Percentiles rank a stretch among this genome's conserved stretches.
Conservation (phyloP, 257 asterid genomes). For the Solanum sejunctum region DNA sequence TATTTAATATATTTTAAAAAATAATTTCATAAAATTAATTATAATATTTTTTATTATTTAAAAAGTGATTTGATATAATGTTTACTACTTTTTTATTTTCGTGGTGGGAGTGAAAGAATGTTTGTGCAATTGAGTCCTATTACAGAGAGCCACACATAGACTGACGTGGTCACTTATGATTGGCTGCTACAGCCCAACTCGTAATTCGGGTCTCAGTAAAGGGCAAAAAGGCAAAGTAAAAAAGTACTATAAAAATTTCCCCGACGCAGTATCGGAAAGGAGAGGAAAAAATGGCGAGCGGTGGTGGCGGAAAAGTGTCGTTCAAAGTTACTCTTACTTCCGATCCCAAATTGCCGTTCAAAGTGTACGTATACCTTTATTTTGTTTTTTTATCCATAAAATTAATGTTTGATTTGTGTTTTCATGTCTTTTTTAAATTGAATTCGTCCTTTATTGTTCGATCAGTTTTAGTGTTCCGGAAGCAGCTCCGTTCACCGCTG, state of each 20-base stretch:
- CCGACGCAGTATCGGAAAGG: background rate
- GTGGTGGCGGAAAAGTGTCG: background rate
- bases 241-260: no score
- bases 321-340: background rate
- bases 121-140: no score
- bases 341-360: background rate
- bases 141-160: background rate
- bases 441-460: background rate
- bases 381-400: background rate
- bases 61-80: no score
- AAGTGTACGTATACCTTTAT: background rate
- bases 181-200: background rate
- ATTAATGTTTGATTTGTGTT: background rate
- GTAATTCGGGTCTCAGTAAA: background rate
- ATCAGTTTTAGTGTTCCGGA: conserved; percentile 90
- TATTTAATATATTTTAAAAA: no score
- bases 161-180: background rate
- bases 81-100: no score
- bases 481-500: conserved; percentile 98
- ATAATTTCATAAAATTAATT: no score
- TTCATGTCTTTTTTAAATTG: background rate
- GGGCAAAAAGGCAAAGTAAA: background rate
- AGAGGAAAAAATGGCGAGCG: background rate
- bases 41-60: no score
- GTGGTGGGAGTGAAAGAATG: no score